A percentile compares a stretch with the other conserved stretches of the same genome.
Conservation (phyloP, 345 rosid genomes). For the Microcos paniculata region DNA sequence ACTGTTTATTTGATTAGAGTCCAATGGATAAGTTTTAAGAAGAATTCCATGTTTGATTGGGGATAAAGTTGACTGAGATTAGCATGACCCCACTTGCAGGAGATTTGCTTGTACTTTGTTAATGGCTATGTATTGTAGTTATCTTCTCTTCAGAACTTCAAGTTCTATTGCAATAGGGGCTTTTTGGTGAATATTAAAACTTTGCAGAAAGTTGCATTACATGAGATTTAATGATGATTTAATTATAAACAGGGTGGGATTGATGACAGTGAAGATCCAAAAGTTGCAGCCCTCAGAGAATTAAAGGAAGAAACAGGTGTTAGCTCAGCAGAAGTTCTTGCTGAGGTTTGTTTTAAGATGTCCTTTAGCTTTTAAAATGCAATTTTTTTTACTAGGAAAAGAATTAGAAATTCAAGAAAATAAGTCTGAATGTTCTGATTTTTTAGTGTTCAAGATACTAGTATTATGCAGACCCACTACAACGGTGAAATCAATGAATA, state of each 20-base stretch:
- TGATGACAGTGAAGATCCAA: constrained; percentile 88
- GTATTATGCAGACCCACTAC: not conserved
- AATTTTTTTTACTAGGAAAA: not conserved
- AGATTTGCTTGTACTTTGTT: not conserved
- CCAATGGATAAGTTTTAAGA: not conserved
- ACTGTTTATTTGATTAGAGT: not conserved
- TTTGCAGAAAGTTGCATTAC: not conserved
- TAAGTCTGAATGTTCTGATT: not conserved
- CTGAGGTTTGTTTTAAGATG: constrained; percentile 59
- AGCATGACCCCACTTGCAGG: not conserved
- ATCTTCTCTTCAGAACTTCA: too few relatives aligned
- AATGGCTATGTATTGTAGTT: not conserved
- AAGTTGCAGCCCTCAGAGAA: constrained; percentile 78
- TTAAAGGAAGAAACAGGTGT: constrained; percentile 92
- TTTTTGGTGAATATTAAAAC: not conserved
- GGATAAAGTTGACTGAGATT: not conserved
- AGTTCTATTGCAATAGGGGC: too few relatives aligned
- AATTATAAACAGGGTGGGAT: constrained; percentile 69
- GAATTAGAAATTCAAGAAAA: not conserved
- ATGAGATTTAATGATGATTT: constrained; percentile 3
- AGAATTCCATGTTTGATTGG: not conserved
- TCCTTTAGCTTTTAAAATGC: not conserved
- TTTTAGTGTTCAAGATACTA: not conserved
- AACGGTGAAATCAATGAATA: not conserved
- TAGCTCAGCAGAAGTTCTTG: constrained; percentile 67